Percentiles rank a stretch among this genome's conserved stretches.
Conservation (phyloP, 805 yeast species). For the Torulaspora maleeae region DNA sequence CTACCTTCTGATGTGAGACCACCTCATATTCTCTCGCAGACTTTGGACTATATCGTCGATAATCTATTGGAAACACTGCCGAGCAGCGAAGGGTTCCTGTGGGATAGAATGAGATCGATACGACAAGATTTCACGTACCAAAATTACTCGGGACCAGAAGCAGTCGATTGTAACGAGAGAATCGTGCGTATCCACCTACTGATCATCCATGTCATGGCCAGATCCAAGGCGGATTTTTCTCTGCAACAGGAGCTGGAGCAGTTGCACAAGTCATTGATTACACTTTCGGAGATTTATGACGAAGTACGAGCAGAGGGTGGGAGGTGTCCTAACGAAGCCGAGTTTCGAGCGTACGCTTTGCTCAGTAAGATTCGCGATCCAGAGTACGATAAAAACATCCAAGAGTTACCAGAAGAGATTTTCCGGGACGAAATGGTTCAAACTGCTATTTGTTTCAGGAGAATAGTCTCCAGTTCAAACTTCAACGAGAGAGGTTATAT, state of each 20-base stretch:
- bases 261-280: conserved; percentile 83
- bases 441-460: conserved; percentile 65
- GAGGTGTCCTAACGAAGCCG: conserved; percentile 77
- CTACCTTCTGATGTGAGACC: conserved; percentile 97
- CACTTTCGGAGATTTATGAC: conserved; percentile 79
- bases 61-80: conserved; percentile 65
- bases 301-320: conserved; percentile 72
- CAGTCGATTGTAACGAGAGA: conserved; percentile 85
- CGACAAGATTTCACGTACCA: conserved; percentile 97
- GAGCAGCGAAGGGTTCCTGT: conserved; percentile 79
- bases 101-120: conserved; percentile 97
- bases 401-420: conserved; percentile 56
- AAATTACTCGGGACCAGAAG: conserved; percentile 88
- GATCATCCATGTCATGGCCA: conserved; percentile 82
- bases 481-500: conserved; percentile 50
- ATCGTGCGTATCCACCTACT: conserved; percentile 85
- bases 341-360: conserved; percentile 83
- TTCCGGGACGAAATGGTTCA: conserved; percentile 56
- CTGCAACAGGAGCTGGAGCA: conserved; percentile 96
- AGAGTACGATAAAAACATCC: conserved; percentile 73
- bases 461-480: conserved; percentile 59
- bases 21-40: conserved; percentile 62
- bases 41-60: conserved; percentile 68
- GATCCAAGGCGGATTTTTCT: conserved; percentile 64
- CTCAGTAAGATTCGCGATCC: conserved; percentile 78